Evolutionary conservation across 208 protist species (phyloP).

Genomic region (Crithidia bombi): DNA sequence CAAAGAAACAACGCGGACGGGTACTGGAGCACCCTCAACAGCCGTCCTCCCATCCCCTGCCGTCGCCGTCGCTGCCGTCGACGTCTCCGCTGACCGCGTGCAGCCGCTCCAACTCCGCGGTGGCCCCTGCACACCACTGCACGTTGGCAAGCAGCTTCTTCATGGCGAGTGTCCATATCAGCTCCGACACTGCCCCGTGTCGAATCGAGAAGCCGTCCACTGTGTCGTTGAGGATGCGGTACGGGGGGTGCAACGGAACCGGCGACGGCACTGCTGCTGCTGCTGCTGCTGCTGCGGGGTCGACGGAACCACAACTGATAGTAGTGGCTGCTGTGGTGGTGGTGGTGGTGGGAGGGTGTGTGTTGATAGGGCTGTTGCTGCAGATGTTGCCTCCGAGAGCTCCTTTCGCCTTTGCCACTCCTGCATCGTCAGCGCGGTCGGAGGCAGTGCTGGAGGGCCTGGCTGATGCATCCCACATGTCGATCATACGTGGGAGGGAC

Average conservation of each 20-base stretch:
- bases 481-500: slow-evolving; percentile 15
- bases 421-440: neutral
- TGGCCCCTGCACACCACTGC: slow-evolving; percentile 77
- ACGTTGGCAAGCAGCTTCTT: slow-evolving; percentile 78
- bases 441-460: neutral
- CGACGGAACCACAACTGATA: neutral
- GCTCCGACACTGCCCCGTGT: slow-evolving; percentile 61
- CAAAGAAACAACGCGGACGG: neutral
- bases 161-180: slow-evolving; percentile 81
- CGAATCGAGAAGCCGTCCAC: slow-evolving; percentile 71
- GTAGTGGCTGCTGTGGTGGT: neutral
- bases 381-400: too few species aligned
- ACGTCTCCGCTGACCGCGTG: slow-evolving; percentile 20
- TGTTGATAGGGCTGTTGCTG: too few species aligned
- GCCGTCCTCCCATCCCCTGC: too few species aligned
- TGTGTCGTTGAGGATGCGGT: slow-evolving; percentile 41
- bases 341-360: neutral
- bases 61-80: neutral
- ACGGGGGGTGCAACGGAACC: slow-evolving; percentile 48
- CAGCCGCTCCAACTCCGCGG: slow-evolving; percentile 55
- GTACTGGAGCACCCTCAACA: too few species aligned
- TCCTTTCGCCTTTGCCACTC: too few species aligned
- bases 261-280: neutral
- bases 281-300: neutral
- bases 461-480: neutral